phyloP scores from a whole-genome alignment of 768 basidiomycete genomes.

The Plicaturopsis crispa region DNA sequence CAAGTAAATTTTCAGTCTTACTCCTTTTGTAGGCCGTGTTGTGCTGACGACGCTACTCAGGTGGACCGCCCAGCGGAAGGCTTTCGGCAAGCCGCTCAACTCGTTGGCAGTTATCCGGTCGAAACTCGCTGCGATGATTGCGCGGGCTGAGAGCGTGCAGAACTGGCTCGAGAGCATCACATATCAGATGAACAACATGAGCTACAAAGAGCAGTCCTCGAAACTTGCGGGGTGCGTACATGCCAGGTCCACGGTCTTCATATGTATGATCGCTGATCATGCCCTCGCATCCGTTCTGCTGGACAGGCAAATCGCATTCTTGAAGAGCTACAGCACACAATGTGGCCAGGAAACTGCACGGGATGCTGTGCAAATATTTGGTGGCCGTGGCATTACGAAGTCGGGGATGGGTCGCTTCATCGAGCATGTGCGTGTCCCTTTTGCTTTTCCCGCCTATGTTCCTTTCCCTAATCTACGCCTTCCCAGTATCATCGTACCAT shows the following conservation, averaged over 20 bases:
- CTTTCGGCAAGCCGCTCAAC: conserved; percentile 83
- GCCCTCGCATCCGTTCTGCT: neutral
- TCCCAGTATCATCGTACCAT: conserved; percentile 57
- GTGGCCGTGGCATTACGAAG: conserved; percentile 80
- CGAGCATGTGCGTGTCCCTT: conserved; percentile 51
- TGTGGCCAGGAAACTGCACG: conserved; percentile 61
- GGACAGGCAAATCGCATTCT: conserved; percentile 58
- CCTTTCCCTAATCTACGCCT: conserved; percentile 8
- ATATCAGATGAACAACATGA: conserved; percentile 85
- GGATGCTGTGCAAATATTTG: conserved; percentile 71
- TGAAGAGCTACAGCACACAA: conserved; percentile 62
- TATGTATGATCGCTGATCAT: no score
- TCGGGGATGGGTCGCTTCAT: conserved; percentile 74
- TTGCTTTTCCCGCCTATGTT: no score
- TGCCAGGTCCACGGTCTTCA: no score
- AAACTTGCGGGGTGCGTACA: conserved; percentile 62
- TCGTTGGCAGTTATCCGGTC: conserved; percentile 82
- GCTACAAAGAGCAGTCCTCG: conserved; percentile 69
- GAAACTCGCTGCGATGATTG: conserved; percentile 87
- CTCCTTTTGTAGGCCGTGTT: neutral
- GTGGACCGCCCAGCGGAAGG: conserved; percentile 85
- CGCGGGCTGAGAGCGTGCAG: conserved; percentile 58
- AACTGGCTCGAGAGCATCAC: conserved; percentile 85
- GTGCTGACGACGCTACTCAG: conserved; percentile 34
- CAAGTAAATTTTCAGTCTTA: conserved; percentile 32